Evolutionary conservation across 768 basidiomycete species (phyloP).

Genomic region (Mycena venus): DNA sequence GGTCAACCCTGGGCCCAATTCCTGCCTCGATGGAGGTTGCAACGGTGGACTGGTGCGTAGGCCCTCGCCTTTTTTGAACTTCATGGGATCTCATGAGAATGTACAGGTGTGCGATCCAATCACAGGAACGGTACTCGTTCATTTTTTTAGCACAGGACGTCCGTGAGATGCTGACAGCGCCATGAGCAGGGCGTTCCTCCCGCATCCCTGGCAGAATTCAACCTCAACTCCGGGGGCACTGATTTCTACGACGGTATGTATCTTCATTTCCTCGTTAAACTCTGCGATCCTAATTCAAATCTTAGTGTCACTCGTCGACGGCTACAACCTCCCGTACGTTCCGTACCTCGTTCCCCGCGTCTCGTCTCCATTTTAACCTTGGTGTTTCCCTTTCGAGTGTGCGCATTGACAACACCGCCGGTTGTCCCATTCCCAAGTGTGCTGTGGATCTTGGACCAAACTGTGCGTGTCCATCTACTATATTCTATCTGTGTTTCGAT

Average conservation of each 20-base stretch:
- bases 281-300: too few species aligned
- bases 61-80: too few species aligned
- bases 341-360: neutral
- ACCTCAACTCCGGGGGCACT: constrained; percentile 56
- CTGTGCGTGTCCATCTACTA: neutral
- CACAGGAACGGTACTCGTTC: too few species aligned
- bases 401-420: too few species aligned
- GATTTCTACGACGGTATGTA: constrained; percentile 62
- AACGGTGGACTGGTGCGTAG: too few species aligned
- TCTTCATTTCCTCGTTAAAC: too few species aligned
- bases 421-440: neutral
- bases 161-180: too few species aligned
- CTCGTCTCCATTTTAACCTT: neutral
- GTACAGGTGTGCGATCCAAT: too few species aligned
- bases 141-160: too few species aligned
- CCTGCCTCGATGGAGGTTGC: too few species aligned
- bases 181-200: constrained; percentile 45
- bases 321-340: constrained; percentile 16
- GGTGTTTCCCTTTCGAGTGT: neutral
- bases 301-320: constrained; percentile 10
- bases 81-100: too few species aligned
- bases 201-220: constrained; percentile 78
- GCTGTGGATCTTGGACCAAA: constrained; percentile 24
- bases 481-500: neutral
- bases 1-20: too few species aligned